phyloP scores from a whole-genome alignment of 2,329 filamentous ascomycete species.

The Dactylellina haptotyla region DNA sequence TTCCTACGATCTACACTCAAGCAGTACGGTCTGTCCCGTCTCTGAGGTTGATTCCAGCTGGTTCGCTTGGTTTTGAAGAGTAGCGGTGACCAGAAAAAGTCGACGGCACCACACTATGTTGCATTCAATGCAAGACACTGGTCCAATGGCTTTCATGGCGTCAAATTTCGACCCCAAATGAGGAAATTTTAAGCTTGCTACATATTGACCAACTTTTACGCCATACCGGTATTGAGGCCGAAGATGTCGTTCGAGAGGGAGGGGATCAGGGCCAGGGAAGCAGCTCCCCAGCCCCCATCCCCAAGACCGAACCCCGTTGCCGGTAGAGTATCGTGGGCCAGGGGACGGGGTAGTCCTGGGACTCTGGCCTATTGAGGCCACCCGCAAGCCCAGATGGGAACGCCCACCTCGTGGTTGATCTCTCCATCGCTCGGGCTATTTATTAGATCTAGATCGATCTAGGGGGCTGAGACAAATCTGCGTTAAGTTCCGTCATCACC shows the following conservation, averaged over 20 bases:
- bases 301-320: slow-evolving; percentile 2
- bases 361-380: background rate
- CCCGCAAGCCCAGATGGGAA: background rate
- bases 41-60: background rate
- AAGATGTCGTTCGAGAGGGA: background rate
- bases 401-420: background rate
- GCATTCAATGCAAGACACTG: slow-evolving; percentile 10
- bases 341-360: background rate
- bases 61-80: no score
- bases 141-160: background rate
- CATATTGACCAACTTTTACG: background rate
- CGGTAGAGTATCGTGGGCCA: background rate
- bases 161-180: background rate
- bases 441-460: slow-evolving; percentile 35
- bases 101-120: background rate
- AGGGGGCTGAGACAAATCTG: slow-evolving; percentile 21
- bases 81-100: slow-evolving; percentile 7
- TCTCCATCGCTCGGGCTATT: background rate
- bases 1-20: background rate
- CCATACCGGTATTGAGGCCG: background rate
- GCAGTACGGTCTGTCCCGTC: background rate
- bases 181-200: slow-evolving; percentile 3
- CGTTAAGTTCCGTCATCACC: slow-evolving; percentile 5
- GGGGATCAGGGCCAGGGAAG: background rate
- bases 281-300: background rate